Evolutionary conservation across 306 rosid genomes (phyloP).

Genomic region (Myrica gale): DNA sequence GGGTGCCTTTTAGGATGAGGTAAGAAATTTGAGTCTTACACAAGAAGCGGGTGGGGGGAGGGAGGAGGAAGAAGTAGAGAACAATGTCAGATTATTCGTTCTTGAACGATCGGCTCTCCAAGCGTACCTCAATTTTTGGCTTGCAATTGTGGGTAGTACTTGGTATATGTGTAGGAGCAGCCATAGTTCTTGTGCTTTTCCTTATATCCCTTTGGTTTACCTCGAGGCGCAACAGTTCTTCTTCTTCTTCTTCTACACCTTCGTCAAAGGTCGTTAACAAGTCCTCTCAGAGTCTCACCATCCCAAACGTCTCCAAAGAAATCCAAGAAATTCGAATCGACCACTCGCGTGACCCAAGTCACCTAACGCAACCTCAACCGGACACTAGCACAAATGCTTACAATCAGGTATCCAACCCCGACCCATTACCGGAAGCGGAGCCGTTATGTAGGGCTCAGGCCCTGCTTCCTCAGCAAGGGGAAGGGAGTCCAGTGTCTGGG

Average conservation of each 20-base stretch:
- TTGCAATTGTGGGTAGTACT: conserved; percentile 57
- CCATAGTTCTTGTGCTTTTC: conserved; percentile 58
- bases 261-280: conserved; percentile 19
- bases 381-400: conserved; percentile 30
- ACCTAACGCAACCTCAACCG: conserved; percentile 25
- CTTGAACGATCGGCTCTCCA: conserved; percentile 58
- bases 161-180: conserved; percentile 66
- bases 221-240: conserved; percentile 37
- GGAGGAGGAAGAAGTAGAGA: not conserved
- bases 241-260: conserved; percentile 7
- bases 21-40: not conserved
- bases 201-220: conserved; percentile 59
- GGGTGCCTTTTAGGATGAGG: not conserved
- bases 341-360: conserved; percentile 29
- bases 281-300: conserved; percentile 30
- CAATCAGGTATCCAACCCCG: conserved; percentile 25
- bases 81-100: conserved; percentile 49
- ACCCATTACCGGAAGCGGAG: conserved; percentile 43
- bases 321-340: conserved; percentile 60
- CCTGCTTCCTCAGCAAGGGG: conserved; percentile 41
- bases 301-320: conserved; percentile 58
- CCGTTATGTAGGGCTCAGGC: conserved; percentile 24
- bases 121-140: conserved; percentile 53
- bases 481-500: conserved; percentile 31
- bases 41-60: not conserved